Conservation (phyloP, 2,329 filamentous ascomycete genomes). For the Pseudogymnoascus sp. region DNA sequence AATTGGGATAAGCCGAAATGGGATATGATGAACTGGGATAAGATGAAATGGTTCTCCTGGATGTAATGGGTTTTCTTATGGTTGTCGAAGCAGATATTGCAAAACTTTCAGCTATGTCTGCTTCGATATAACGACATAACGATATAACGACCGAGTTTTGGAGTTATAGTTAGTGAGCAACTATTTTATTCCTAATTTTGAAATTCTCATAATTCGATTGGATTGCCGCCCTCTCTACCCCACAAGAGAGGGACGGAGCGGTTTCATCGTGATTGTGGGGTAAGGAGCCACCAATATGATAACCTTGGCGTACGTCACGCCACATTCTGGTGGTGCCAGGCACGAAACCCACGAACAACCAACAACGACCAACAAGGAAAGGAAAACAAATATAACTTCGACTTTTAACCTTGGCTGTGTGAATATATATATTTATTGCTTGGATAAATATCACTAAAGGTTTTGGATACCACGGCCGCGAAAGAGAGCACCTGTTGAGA, state of each 20-base stretch:
- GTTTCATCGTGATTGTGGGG: neutral
- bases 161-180: neutral
- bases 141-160: neutral
- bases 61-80: neutral
- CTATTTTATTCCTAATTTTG: neutral
- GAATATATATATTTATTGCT: neutral
- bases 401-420: neutral
- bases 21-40: no score
- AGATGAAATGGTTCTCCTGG: neutral
- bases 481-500: neutral
- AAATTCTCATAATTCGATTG: neutral
- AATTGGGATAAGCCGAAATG: neutral
- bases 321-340: neutral
- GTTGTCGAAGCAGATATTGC: neutral
- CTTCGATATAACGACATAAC: neutral
- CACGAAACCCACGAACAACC: neutral
- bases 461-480: neutral
- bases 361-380: neutral
- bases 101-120: neutral
- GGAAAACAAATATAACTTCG: neutral
- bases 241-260: neutral
- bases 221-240: neutral
- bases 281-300: neutral
- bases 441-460: neutral
- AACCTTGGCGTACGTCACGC: constrained; percentile 5